Base-by-base conservation (phyloP, 805 yeast species). In the Teunomyces lycoperdinae region DNA sequence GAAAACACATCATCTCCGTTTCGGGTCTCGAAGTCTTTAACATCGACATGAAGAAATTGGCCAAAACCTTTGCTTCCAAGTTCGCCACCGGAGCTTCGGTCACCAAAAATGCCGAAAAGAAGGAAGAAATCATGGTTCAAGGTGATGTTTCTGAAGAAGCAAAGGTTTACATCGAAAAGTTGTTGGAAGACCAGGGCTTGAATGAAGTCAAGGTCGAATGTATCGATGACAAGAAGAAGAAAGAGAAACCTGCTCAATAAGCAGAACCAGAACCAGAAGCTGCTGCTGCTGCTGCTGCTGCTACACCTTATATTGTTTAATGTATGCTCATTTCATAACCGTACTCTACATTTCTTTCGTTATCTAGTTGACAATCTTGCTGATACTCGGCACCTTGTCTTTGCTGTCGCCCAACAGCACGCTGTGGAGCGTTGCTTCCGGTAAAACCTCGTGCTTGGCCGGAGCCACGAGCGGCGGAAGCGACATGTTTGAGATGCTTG, bases 31-130 rank as follows among this genome's bases (percentile, higher is more conserved):
- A 92, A 63, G 88, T 90, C 33, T 85, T 89, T 63, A 92, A 85
- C 51, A 79, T 89, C 51, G 97, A 91, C 63, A 79, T 88, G 81
- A 91, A 91, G 73, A 91, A 90, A 63, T 75, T 89, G 55, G 87
- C 96, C 40, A 92, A 92, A 76, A 84, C 90, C 0, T 91, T 92
- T 68, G 94, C 97, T 0, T 85, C 94, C 31, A 89, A 87, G 66
- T 91, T 92, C 63, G 98, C 98, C 10, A 91, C 97, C 7, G 98
- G 98, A 44, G 92, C 97, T 27, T 83, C 94, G 17, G 96, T 91
- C 10, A 84, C 90, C 3, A 91, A 91, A 69, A 87, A 83, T 54
- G 90, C 83, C 3, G 98, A 91, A 55, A 91, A 91, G 70, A 88
- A 87, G 64, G 97, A 92, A 52, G 98, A 91, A 62, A 81, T 91